phyloP scores from a whole-genome alignment of 148 eudicot genomes.

The Camellia granthamiana region DNA sequence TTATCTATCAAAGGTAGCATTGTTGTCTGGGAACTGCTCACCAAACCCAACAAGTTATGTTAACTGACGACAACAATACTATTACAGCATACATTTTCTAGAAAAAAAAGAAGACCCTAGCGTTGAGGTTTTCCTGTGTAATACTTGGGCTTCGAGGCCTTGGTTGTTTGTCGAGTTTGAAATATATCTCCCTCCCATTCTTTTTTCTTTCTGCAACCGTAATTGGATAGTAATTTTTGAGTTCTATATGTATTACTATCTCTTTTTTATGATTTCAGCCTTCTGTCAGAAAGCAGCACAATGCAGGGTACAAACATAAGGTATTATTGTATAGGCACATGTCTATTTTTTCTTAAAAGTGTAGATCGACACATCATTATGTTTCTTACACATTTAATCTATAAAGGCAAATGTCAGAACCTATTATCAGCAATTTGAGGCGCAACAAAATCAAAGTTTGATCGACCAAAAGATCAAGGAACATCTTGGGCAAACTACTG shows the following conservation, averaged over 20 bases:
- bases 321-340: conserved; percentile 22
- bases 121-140: not conserved
- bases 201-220: not conserved
- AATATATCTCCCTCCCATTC: not conserved
- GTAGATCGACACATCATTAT: not conserved
- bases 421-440: conserved; percentile 87
- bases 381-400: not conserved
- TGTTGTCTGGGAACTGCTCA: not conserved
- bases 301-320: conserved; percentile 97
- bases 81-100: too few species aligned
- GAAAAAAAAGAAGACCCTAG: not conserved
- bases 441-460: conserved; percentile 80
- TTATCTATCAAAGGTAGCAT: not conserved
- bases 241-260: conserved; percentile 1
- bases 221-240: not conserved
- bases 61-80: too few species aligned
- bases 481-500: conserved; percentile 73
- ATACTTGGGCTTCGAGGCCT: not conserved
- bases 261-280: conserved; percentile 48
- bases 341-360: not conserved
- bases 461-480: conserved; percentile 90
- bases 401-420: conserved; percentile 70
- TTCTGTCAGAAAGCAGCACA: conserved; percentile 92
- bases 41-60: not conserved
- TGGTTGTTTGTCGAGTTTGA: not conserved